Evolutionary conservation across 805 yeast genomes (phyloP).

Genomic region (Nakazawaea populi): DNA sequence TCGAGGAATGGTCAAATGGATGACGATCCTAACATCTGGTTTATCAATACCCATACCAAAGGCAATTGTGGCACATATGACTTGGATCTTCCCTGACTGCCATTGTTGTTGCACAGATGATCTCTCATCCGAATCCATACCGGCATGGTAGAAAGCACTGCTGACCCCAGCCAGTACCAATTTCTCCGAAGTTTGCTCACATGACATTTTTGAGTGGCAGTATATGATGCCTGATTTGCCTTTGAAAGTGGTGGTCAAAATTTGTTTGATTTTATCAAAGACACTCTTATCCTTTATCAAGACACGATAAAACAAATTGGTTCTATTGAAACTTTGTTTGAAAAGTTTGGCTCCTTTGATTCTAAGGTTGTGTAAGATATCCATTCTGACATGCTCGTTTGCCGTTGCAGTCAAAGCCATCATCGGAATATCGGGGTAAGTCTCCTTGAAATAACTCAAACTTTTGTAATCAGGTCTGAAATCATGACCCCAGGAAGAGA

Average conservation of each 20-base stretch:
- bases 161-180: slow-evolving; percentile 56
- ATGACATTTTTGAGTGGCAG: slow-evolving; percentile 84
- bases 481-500: slow-evolving; percentile 98
- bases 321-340: slow-evolving; percentile 89
- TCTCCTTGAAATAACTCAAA: slow-evolving; percentile 61
- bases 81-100: slow-evolving; percentile 68
- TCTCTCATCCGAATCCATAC: slow-evolving; percentile 80
- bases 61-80: slow-evolving; percentile 95
- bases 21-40: slow-evolving; percentile 88
- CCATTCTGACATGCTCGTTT: slow-evolving; percentile 80
- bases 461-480: slow-evolving; percentile 94
- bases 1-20: slow-evolving; percentile 83
- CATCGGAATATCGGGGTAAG: slow-evolving; percentile 77
- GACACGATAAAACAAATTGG: slow-evolving; percentile 78
- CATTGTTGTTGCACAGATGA: slow-evolving; percentile 66
- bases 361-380: slow-evolving; percentile 73
- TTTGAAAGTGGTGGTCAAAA: slow-evolving; percentile 44
- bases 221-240: slow-evolving; percentile 82
- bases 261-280: slow-evolving; percentile 52
- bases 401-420: slow-evolving; percentile 99
- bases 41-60: slow-evolving; percentile 99
- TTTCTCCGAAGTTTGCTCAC: slow-evolving; percentile 73
- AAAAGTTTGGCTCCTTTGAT: slow-evolving; percentile 56
- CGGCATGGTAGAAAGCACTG: slow-evolving; percentile 86
- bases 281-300: slow-evolving; percentile 53